Base-by-base conservation (phyloP, 768 basidiomycete genomes). In the Coprinellus micaceus region DNA sequence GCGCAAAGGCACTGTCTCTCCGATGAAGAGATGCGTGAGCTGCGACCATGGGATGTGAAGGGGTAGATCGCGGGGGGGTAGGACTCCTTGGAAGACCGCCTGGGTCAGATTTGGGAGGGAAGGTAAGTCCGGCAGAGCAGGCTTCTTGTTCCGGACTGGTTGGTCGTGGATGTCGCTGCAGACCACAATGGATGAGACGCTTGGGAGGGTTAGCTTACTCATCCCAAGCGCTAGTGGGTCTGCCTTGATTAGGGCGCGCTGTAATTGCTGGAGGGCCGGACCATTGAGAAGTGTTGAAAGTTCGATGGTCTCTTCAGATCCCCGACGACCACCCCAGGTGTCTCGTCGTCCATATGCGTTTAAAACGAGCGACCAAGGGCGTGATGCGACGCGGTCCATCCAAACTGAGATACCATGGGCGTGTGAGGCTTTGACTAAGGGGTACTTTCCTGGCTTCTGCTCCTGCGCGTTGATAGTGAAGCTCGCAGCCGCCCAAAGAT, bases 1-100 rank as follows among this genome's bases (percentile, higher is more conserved):
- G 4, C 17, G 29, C 19, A 51, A 10, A 10, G 26, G n/a, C 4
- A 51, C 49, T 21, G 3, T 21, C 11, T 19, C 30, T n/a, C 33
- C 33, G 17, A 51, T n/a, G 33, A 37, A 51, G 4, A 51, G 33
- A 24, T 51, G 49, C n/a, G 49, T 51, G 19, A 51, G 49, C 30
- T 51, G 49, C 7, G 49, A 51, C 49, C 49, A 51, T 3, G 49
- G 29, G 30, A 51, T 51, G 17, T 37, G 49, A 10, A 19, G 30
- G 13, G 12, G 10, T 11, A 51, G 29, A 10, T 22, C 13, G 5
- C 26, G 19, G 4, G 29, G 12, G 10, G 9, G 17, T 4, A 33
- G 33, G 17, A 37, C n/a, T 11, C 33, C 6, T 7, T 12, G 5
- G 30, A 51, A 10, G 49, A 51, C 49, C 2, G 33, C 30, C 15